Base-by-base conservation (phyloP, 2,329 filamentous ascomycete species). In the Neonectria coccinea region DNA sequence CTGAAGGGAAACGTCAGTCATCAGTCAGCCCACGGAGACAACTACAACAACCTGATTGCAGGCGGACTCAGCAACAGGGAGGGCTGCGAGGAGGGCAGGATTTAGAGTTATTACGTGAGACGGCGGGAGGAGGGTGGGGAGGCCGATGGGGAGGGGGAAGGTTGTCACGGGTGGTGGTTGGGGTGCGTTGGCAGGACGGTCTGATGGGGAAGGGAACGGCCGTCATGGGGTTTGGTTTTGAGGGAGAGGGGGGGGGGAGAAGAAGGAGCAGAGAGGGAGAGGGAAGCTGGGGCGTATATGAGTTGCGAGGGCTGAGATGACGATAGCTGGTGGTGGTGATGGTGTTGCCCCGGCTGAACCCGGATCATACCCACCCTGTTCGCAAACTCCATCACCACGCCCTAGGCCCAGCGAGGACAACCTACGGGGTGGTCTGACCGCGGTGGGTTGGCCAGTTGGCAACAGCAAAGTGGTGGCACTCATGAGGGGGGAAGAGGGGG, bases 41-140 rank as follows among this genome's bases (percentile, higher is more conserved):
- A 25, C 22, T 22, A 22, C 25, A 33, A 33, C 54, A 27, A 27
- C 18, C n/a, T 33, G 29, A 33, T 22, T 33, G 48, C 29, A 20
- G 47, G 29, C 47, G 14, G 45, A n/a, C 27, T 63, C 47, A 63
- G 61, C 33, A 62, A 56, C 50, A 52, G 42, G 47, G 45, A 52
- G 42, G 47, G 45, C 50, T 22, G 44, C 50, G 59, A 59, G 50
- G 22, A 55, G 39, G 39, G 57, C 18, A 59, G 62, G 63, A 67
- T 68, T 69, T 73, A 72, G 59, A 66, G 64, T 65, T 73, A 70
- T 73, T 42, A 73, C 71, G 71, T 73, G 70, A 73, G 71, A 73
- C 60, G 55, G 59, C 42, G 42, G 48, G 41, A 57, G 33, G 47
- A 62, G 48, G 61, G 60, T 51, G 41, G 50, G 47, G 44, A 10